Evolutionary conservation across 768 basidiomycete species (phyloP), one percentile per base, ranked within the genome.

Genomic region (Termitomyces sp.): DNA sequence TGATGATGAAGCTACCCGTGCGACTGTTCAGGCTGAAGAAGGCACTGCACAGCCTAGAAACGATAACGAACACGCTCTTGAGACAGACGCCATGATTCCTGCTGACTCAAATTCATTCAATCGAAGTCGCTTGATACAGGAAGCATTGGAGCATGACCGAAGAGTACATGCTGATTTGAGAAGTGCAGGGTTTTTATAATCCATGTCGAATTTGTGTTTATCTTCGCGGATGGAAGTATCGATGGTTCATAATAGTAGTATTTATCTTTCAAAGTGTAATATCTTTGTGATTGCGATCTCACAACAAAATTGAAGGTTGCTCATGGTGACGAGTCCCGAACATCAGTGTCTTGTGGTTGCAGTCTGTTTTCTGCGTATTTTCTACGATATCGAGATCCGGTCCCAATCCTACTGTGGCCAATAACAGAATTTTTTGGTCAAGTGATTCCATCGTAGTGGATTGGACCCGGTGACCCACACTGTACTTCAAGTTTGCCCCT

Each of bases 111-210:
- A 74, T 58, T 75, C 80, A 62, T 71, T 77, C 12, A 70, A 78
- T 48, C 72, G 73, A 15, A 74, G 72, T 44, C 73, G 72, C 26
- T 68, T 73, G 38, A 61, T 80, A 35, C 74, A 74, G 45, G 72
- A 76, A 44, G 81, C 79, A 23, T 63, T 82, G 14, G 76, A 69
- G 58, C 77, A 77, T 49, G 87, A 90, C 55, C 76, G 76, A 53
- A 75, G 80, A 54, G 68, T 89, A 58, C 80, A 83, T 56, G 72
- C 74, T 3, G 82, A 84, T 62, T 70, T 90, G 60, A 77, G 85
- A 59, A 77, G 74, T 41, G 87, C 86, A 10, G 87, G 87, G 43
- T 71, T 91, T 52, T 62, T 90, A 37, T 89, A 68, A 73, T 43
- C 3, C 31, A 48, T 46, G 28, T 48, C 23, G 45, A 53, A 19